Evolutionary conservation across 1,284 basidiomycete species (phyloP).

Genomic region (Athelia psychrophila): DNA sequence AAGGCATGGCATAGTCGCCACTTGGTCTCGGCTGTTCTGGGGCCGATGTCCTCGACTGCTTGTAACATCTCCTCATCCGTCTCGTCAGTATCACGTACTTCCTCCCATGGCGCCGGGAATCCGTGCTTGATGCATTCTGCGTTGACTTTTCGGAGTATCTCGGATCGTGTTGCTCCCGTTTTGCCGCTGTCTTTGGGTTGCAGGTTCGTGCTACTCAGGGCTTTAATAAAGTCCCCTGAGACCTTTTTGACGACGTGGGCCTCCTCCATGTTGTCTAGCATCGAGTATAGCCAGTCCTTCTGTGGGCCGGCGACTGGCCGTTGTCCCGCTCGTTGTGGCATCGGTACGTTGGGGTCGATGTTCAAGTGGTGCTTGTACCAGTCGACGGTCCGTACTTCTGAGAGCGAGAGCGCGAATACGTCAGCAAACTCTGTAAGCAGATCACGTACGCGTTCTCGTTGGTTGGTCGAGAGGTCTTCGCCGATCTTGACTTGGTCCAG

Average conservation of each 20-base stretch:
- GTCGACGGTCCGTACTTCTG: conserved; percentile 11
- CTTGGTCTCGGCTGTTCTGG: conserved; percentile 1
- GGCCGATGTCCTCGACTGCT: background rate
- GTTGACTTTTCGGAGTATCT: conserved; percentile 9
- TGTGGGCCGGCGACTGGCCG: conserved; percentile 9
- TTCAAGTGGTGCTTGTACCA: conserved; percentile 10
- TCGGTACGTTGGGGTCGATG: conserved; percentile 2
- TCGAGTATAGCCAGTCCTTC: conserved; percentile 4
- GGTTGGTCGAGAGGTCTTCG: conserved; percentile 5
- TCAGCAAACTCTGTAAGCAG: conserved; percentile 11
- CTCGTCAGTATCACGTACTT: background rate
- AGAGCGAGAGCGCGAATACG: conserved; percentile 10
- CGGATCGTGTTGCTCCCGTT: conserved; percentile 1
- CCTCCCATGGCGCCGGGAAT: conserved; percentile 3
- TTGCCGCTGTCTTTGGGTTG: conserved; percentile 11
- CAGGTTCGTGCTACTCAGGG: conserved; percentile 8
- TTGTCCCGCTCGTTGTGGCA: conserved; percentile 7
- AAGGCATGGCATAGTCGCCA: conserved; percentile 15
- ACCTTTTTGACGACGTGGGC: conserved; percentile 9
- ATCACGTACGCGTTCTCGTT: conserved; percentile 3
- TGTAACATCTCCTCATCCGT: background rate
- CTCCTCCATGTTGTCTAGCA: conserved; percentile 11
- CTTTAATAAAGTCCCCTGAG: conserved; percentile 9
- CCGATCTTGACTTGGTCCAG: conserved; percentile 10
- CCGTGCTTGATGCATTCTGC: conserved; percentile 6